A percentile compares a stretch with the other conserved stretches of the same genome.
phyloP scores from a whole-genome alignment of 2,329 filamentous ascomycete genomes.

The Pseudogymnoascus sp. region DNA sequence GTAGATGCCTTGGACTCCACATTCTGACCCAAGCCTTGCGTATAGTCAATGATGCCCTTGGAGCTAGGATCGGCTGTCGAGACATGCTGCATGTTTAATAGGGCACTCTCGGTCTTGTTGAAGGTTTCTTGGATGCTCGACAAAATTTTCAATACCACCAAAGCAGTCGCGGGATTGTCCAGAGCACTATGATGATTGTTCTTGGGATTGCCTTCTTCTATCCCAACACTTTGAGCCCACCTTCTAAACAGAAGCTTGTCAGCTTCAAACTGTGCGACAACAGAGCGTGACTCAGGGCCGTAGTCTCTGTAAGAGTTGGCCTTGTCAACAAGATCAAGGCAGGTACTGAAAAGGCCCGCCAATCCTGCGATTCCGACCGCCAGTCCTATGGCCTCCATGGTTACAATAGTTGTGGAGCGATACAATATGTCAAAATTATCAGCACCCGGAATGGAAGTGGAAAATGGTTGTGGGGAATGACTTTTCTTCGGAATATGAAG shows the following conservation, averaged over 20 bases:
- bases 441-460: not conserved
- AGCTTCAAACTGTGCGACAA: not conserved
- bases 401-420: not conserved
- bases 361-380: not conserved
- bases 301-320: not conserved
- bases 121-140: not conserved
- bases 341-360: not conserved
- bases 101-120: not conserved
- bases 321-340: not conserved
- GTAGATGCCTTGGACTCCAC: not conserved
- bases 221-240: not conserved
- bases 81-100: not conserved
- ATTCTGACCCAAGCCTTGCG: not conserved
- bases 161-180: not conserved
- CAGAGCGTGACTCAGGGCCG: not conserved
- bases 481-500: not conserved
- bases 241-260: not conserved
- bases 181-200: not conserved
- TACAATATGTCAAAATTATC: not conserved
- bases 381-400: not conserved
- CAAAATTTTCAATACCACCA: not conserved
- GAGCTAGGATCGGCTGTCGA: not conserved
- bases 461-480: not conserved
- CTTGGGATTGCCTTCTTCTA: not conserved
- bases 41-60: not conserved